Evolutionary conservation across 768 basidiomycete species (phyloP).

Genomic region (Termitomyces sp.): DNA sequence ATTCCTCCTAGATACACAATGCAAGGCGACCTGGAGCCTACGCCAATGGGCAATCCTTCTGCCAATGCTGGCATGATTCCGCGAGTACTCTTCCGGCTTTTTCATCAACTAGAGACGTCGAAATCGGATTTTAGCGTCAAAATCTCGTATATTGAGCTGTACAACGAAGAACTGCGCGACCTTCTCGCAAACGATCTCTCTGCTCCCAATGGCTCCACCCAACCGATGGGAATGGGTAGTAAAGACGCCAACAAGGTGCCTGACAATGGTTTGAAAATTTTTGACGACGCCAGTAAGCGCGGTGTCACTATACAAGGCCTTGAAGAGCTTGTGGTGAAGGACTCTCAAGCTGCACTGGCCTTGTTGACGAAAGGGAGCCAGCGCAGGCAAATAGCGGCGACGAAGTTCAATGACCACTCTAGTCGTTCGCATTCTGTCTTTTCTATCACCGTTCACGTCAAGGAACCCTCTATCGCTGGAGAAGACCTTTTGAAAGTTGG

Average conservation of each 20-base stretch:
- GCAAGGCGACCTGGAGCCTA: slow-evolving; percentile 88
- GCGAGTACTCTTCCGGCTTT: slow-evolving; percentile 85
- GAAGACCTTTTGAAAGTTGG: slow-evolving; percentile 91
- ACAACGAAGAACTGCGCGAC: slow-evolving; percentile 97
- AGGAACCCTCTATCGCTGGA: slow-evolving; percentile 69
- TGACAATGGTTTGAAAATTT: slow-evolving; percentile 73
- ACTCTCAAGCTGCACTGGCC: slow-evolving; percentile 74
- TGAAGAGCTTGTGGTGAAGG: slow-evolving; percentile 83
- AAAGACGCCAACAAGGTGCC: slow-evolving; percentile 38
- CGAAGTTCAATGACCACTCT: slow-evolving; percentile 97
- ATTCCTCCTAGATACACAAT: slow-evolving; percentile 69
- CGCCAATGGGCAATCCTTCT: slow-evolving; percentile 84
- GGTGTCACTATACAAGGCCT: slow-evolving; percentile 93
- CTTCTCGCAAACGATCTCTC: slow-evolving; percentile 77
- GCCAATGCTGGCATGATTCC: slow-evolving; percentile 94
- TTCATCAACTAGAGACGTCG: slow-evolving; percentile 77
- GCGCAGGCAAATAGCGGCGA: slow-evolving; percentile 88
- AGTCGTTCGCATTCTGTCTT: slow-evolving; percentile 98
- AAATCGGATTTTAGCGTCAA: slow-evolving; percentile 86
- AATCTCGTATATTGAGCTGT: slow-evolving; percentile 90
- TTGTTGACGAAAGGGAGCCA: slow-evolving; percentile 87
- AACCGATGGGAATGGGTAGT: slow-evolving; percentile 73
- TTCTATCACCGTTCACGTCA: slow-evolving; percentile 90
- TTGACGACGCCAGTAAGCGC: slow-evolving; percentile 83
- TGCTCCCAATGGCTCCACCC: slow-evolving; percentile 56